phyloP scores from a whole-genome alignment of 148 eudicot species.

The Nepenthes gracilis region DNA sequence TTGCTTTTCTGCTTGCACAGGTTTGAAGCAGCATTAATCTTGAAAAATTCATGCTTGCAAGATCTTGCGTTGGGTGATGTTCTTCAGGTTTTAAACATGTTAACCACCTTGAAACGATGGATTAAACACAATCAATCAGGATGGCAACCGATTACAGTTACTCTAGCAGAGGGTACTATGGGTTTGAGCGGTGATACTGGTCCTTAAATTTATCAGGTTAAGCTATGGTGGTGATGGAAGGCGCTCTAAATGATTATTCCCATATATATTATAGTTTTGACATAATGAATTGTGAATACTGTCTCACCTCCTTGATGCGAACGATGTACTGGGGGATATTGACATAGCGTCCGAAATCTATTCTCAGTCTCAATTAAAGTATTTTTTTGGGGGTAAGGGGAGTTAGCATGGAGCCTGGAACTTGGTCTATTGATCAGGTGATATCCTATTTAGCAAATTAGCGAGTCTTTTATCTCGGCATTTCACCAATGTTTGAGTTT shows the following conservation, averaged over 20 bases:
- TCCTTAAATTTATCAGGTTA: not conserved
- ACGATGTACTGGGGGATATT: no score
- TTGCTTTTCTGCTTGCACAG: conserved; percentile 18
- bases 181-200: not conserved
- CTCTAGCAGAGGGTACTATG: not conserved
- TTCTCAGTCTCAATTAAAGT: no score
- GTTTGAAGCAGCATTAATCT: conserved; percentile 72
- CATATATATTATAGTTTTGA: no score
- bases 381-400: no score
- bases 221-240: not conserved
- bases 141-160: conserved; percentile 74
- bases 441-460: no score
- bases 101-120: conserved; percentile 53
- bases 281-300: no score
- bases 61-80: conserved; percentile 57
- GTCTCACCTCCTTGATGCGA: no score
- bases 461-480: no score
- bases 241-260: conserved; percentile 22
- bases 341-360: no score
- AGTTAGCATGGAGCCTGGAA: no score
- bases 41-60: conserved; percentile 58
- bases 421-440: no score
- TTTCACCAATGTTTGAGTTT: no score
- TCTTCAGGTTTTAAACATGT: conserved; percentile 60
- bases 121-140: conserved; percentile 54